Percentiles rank a stretch among this genome's conserved stretches.
phyloP scores from a whole-genome alignment of 2,329 filamentous ascomycete genomes.

The Clonostachys chloroleuca region DNA sequence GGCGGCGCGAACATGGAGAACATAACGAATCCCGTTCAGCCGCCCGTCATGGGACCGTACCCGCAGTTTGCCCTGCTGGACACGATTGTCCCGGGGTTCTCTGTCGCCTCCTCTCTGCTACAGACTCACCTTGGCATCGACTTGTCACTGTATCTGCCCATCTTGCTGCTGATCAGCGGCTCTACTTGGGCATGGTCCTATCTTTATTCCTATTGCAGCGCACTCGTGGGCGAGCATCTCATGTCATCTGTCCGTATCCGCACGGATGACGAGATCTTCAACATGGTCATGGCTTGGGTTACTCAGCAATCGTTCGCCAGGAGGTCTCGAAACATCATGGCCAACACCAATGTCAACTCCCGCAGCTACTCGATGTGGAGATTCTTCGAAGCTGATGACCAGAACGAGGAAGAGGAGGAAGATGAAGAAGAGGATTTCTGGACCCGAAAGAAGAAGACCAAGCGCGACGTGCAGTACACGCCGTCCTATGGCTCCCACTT shows the following conservation, averaged over 20 bases:
- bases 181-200: constrained; percentile 49
- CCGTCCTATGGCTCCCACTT: constrained; percentile 63
- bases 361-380: constrained; percentile 44
- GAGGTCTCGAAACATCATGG: constrained; percentile 57
- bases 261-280: constrained; percentile 68
- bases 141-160: constrained; percentile 56
- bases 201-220: constrained; percentile 39
- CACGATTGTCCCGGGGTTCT: constrained; percentile 62
- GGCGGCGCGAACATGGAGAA: too few species aligned
- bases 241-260: constrained; percentile 64
- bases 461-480: constrained; percentile 55
- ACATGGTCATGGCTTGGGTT: constrained; percentile 68
- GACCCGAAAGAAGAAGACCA: constrained; percentile 25
- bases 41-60: too few species aligned
- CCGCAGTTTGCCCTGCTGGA: constrained; percentile 48
- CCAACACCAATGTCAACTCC: constrained; percentile 56
- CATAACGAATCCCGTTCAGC: too few species aligned
- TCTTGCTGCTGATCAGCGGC: constrained; percentile 44
- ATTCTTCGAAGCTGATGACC: constrained; percentile 36
- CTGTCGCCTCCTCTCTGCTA: constrained; percentile 46
- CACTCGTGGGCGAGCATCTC: constrained; percentile 45
- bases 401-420: constrained; percentile 36
- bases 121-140: constrained; percentile 57
- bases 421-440: constrained; percentile 9
- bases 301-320: constrained; percentile 57